Evolutionary conservation across 2,329 filamentous ascomycete species (phyloP).

Genomic region (Elsinoe necatrix): DNA sequence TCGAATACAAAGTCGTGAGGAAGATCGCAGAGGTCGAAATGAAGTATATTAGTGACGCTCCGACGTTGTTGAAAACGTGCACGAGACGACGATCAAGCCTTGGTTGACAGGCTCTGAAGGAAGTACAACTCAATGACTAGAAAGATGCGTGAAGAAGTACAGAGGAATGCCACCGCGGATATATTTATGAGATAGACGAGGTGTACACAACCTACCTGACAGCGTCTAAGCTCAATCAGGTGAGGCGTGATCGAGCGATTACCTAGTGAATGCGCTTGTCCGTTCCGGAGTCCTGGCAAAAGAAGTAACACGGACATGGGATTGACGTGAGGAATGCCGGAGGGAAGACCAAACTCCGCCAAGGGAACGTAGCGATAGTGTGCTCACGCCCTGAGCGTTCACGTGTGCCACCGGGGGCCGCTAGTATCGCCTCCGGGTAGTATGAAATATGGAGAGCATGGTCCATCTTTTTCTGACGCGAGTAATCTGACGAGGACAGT

Average conservation of each 20-base stretch:
- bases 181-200: constrained; percentile 14
- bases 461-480: constrained; percentile 7
- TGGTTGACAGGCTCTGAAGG: constrained; percentile 7
- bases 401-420: neutral
- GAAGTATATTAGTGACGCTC: constrained; percentile 3
- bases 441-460: constrained; percentile 8
- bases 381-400: neutral
- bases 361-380: neutral
- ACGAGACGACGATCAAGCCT: neutral
- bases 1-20: neutral
- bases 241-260: constrained; percentile 12
- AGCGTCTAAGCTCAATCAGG: neutral
- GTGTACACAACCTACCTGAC: constrained; percentile 4
- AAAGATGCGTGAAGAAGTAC: neutral
- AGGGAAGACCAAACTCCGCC: constrained; percentile 3
- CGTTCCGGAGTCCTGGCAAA: constrained; percentile 14
- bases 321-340: constrained; percentile 15
- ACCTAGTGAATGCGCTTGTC: constrained; percentile 10
- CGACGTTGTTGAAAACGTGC: constrained; percentile 5
- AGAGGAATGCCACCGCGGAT: neutral
- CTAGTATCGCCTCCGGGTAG: constrained; percentile 1
- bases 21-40: neutral
- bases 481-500: neutral
- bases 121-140: constrained; percentile 2
- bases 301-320: constrained; percentile 9